Evolutionary conservation across 371 early-diverging fungal species (phyloP).

Genomic region (Quaeritorhiza haematococci): DNA sequence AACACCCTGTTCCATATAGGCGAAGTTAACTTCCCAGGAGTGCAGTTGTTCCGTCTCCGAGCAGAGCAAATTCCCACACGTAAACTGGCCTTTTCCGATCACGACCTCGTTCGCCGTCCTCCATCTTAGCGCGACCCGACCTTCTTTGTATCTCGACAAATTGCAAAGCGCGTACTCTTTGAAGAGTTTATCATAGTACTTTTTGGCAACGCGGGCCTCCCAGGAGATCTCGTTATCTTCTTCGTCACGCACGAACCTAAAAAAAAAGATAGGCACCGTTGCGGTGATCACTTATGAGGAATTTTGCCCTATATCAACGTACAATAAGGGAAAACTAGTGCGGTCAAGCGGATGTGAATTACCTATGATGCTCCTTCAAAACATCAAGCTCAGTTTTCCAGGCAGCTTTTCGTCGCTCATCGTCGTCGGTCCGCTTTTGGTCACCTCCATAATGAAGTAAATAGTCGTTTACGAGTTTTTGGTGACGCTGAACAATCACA

Average conservation of each 20-base stretch:
- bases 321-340: not conserved
- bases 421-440: not conserved
- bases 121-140: constrained; percentile 79
- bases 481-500: no score
- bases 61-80: constrained; percentile 62
- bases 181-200: constrained; percentile 78
- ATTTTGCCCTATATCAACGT: not conserved
- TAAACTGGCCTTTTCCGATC: constrained; percentile 72
- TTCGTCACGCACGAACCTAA: constrained; percentile 52
- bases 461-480: constrained; percentile 51
- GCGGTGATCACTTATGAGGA: not conserved
- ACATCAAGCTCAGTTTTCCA: constrained; percentile 45
- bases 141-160: constrained; percentile 66
- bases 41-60: constrained; percentile 38
- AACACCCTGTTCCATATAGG: constrained; percentile 63
- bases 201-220: constrained; percentile 77
- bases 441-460: constrained; percentile 25
- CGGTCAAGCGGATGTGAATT: not conserved
- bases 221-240: constrained; percentile 49
- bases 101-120: constrained; percentile 73
- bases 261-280: not conserved
- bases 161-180: constrained; percentile 84
- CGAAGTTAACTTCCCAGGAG: constrained; percentile 86
- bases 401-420: not conserved
- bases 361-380: constrained; percentile 62